Evolutionary conservation across 257 asterid species (phyloP).

Genomic region (Solanum paucissectum): DNA sequence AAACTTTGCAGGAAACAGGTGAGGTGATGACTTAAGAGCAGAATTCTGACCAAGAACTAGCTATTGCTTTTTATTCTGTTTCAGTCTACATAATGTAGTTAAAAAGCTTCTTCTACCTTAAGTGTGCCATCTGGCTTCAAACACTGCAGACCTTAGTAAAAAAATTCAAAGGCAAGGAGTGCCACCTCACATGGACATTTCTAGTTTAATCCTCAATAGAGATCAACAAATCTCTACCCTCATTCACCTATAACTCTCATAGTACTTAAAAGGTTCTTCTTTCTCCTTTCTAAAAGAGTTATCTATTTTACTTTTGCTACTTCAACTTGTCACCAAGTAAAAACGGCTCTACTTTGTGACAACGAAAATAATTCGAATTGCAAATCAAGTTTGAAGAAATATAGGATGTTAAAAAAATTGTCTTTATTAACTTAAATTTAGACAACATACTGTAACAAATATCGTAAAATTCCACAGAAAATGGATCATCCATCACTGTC

Average conservation of each 20-base stretch:
- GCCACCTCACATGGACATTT: background rate
- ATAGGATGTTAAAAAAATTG: background rate
- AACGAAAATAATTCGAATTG: background rate
- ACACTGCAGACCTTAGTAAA: background rate
- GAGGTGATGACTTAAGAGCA: background rate
- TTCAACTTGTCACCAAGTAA: background rate
- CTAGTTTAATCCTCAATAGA: background rate
- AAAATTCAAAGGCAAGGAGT: background rate
- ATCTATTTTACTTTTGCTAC: background rate
- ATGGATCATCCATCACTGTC: background rate
- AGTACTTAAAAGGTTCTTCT: background rate
- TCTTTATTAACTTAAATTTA: background rate
- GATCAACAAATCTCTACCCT: background rate
- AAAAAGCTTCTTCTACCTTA: background rate
- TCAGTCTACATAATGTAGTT: background rate
- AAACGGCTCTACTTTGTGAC: background rate
- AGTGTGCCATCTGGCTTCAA: background rate
- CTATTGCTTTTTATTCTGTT: background rate
- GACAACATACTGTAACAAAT: background rate
- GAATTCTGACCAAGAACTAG: background rate
- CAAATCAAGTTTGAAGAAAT: background rate
- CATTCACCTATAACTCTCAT: background rate
- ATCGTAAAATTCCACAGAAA: background rate
- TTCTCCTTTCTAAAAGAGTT: background rate
- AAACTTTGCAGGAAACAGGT: background rate